Percentiles rank a stretch among this genome's conserved stretches.
Conservation (phyloP, 1,284 basidiomycete species). For the Irpex sp. region DNA sequence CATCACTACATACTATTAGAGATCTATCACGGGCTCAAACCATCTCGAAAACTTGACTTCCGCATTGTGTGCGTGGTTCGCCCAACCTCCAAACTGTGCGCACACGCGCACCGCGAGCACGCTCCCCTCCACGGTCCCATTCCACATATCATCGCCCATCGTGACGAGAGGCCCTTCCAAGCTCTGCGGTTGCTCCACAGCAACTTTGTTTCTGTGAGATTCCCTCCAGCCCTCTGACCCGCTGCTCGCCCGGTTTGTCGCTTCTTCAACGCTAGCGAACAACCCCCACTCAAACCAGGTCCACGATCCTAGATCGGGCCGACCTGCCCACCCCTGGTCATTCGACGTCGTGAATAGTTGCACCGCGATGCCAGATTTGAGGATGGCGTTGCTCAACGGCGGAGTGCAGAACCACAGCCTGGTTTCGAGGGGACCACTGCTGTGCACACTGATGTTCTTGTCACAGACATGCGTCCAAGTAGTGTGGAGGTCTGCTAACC, state of each 20-base stretch:
- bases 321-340: not conserved
- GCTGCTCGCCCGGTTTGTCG: not conserved
- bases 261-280: not conserved
- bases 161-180: not conserved
- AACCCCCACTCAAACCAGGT: not conserved
- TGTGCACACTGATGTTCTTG: not conserved
- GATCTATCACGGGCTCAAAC: not conserved
- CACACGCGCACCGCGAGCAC: not conserved
- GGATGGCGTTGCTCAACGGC: not conserved
- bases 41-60: not conserved
- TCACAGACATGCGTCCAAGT: not conserved
- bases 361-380: not conserved
- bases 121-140: not conserved
- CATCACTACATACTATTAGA: not conserved
- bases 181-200: not conserved
- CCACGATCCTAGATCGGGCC: not conserved
- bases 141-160: not conserved
- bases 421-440: not conserved
- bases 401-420: not conserved
- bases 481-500: not conserved
- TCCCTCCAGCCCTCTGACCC: not conserved
- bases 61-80: not conserved
- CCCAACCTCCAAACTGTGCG: not conserved
- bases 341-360: not conserved
- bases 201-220: not conserved